A percentile compares a stretch with the other conserved stretches of the same genome.
These are phyloP conservation scores for Coleophoma crateriformis DNA, from an alignment of 2,329 filamentous ascomycete genomes.

Conservation along the genomic window DNA sequence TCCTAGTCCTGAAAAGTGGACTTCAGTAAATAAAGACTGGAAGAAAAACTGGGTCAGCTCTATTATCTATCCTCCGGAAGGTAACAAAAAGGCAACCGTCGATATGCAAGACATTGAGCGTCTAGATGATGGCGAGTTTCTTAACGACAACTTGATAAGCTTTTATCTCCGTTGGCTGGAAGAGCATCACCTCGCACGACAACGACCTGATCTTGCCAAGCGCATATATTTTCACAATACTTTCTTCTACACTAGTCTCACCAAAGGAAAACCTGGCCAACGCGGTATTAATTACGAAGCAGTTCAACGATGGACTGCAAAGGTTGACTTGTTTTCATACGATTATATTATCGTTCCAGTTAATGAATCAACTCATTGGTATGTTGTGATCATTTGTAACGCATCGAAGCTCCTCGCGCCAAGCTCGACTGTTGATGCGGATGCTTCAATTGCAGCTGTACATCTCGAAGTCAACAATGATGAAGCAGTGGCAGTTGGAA, in stretches of 20 bases:
- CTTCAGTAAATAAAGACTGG: slow-evolving; percentile 45
- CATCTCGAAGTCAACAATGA: background rate
- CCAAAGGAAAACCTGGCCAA: slow-evolving; percentile 43
- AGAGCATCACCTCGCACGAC: slow-evolving; percentile 43
- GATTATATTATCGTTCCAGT: slow-evolving; percentile 92
- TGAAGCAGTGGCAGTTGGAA: background rate
- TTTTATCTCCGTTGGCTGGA: slow-evolving; percentile 81
- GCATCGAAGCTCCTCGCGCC: slow-evolving; percentile 53
- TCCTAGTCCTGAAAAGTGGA: slow-evolving; percentile 38
- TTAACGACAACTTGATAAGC: slow-evolving; percentile 89
- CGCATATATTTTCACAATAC: slow-evolving; percentile 87
- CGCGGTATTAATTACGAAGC: slow-evolving; percentile 74
- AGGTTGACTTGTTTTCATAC: slow-evolving; percentile 75
- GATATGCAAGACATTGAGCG: slow-evolving; percentile 68
- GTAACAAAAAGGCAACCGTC: slow-evolving; percentile 58
- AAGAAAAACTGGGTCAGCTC: slow-evolving; percentile 46
- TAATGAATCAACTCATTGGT: slow-evolving; percentile 87
- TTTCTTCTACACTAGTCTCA: slow-evolving; percentile 81
- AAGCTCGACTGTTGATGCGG: background rate
- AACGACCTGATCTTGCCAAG: slow-evolving; percentile 48
- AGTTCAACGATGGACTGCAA: slow-evolving; percentile 83
- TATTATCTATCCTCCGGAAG: slow-evolving; percentile 54
- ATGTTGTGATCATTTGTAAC: slow-evolving; percentile 92
- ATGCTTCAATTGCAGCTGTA: background rate
- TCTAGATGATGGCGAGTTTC: slow-evolving; percentile 76